These are phyloP conservation scores for Tylopilus sp. DNA, from an alignment of 1,284 basidiomycete genomes.

Conservation along the genomic window DNA sequence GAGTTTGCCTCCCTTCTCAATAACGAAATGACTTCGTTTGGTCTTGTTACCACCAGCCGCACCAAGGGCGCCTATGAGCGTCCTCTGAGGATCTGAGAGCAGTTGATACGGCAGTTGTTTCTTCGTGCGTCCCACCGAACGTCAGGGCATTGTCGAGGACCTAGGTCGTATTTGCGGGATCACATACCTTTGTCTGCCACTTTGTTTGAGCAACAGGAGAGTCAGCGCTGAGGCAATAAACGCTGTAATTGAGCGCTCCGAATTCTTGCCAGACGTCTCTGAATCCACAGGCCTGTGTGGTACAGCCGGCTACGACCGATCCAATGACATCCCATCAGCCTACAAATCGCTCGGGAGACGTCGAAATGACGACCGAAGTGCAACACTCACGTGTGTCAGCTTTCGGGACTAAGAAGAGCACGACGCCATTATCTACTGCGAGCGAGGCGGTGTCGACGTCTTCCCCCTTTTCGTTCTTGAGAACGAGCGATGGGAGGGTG, in stretches of 20 bases:
- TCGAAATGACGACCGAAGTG: no score
- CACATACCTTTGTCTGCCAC: conserved; percentile 74
- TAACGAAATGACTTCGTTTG: conserved; percentile 86
- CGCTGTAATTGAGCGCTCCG: conserved; percentile 59
- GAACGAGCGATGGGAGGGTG: conserved; percentile 63
- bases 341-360: neutral
- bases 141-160: conserved; percentile 1
- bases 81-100: conserved; percentile 80
- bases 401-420: conserved; percentile 80
- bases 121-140: conserved; percentile 36
- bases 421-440: conserved; percentile 65
- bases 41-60: conserved; percentile 78
- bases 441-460: conserved; percentile 62
- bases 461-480: conserved; percentile 77
- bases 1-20: conserved; percentile 82
- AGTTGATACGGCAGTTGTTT: conserved; percentile 81
- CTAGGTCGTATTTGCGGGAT: neutral
- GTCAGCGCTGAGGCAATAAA: conserved; percentile 87
- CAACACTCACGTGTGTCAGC: conserved; percentile 73
- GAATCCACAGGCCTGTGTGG: conserved; percentile 84
- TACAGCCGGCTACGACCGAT: conserved; percentile 69
- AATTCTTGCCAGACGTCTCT: conserved; percentile 80
- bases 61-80: conserved; percentile 76
- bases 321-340: conserved; percentile 5
- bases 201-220: conserved; percentile 70